These are phyloP conservation scores for Fusarium sp. DNA, from an alignment of 2,329 filamentous ascomycete species.

Conservation along the genomic window DNA sequence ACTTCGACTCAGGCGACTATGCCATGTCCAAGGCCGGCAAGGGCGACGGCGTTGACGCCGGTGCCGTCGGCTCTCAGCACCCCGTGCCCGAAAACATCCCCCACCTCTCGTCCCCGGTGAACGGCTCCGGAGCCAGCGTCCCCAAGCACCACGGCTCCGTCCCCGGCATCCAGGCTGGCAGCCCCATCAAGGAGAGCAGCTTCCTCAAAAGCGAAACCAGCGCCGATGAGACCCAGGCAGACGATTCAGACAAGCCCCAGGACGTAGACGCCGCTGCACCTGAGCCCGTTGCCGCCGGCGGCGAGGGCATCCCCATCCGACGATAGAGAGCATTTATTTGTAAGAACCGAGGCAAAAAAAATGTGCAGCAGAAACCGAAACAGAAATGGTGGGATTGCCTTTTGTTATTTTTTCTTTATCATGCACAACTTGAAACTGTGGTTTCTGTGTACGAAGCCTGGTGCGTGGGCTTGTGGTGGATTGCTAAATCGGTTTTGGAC, in stretches of 20 bases:
- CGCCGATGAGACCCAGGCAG: conserved; percentile 62
- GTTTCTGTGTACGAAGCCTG: conserved; percentile 33
- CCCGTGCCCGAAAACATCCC: conserved; percentile 96
- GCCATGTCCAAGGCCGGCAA: conserved; percentile 98
- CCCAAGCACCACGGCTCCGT: conserved; percentile 59
- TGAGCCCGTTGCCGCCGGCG: conserved; percentile 42
- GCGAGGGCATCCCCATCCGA: conserved; percentile 71
- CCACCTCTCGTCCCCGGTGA: conserved; percentile 79
- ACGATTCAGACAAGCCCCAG: conserved; percentile 56
- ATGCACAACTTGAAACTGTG: conserved; percentile 24
- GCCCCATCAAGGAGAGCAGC: conserved; percentile 91
- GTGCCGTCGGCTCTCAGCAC: conserved; percentile 93
- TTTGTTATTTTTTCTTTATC: conserved; percentile 1
- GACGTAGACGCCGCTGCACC: conserved; percentile 48
- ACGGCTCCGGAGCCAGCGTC: conserved; percentile 48
- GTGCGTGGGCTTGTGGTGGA: conserved; percentile 35
- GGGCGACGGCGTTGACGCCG: conserved; percentile 92
- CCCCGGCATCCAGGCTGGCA: conserved; percentile 71
- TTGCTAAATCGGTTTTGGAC: conserved; percentile 45
- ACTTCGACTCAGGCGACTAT: conserved; percentile 97
- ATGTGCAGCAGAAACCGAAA: conserved; percentile 5
- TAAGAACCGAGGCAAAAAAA: conserved; percentile 16
- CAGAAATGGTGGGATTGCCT: conserved; percentile 1
- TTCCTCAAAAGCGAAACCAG: conserved; percentile 87
- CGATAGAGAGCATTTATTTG: conserved; percentile 56